phyloP scores from a whole-genome alignment of 2,329 filamentous ascomycete species.

The Xylariaceae sp. region DNA sequence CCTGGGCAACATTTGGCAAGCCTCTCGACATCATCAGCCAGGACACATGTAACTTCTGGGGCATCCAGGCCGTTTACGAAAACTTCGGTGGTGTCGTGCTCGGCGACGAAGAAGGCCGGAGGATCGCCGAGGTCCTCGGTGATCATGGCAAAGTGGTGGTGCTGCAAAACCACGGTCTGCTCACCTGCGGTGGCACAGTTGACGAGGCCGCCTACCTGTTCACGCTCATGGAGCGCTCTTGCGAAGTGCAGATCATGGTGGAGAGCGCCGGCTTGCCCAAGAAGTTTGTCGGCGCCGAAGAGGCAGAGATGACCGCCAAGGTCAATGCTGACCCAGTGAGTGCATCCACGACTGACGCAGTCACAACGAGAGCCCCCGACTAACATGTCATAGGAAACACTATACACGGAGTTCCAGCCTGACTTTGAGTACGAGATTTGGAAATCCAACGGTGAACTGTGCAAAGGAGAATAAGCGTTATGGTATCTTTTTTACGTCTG shows the following conservation, averaged over 20 bases:
- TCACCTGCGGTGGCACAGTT: conserved; percentile 56
- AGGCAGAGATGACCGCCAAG: too few relatives aligned
- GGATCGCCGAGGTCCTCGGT: conserved; percentile 52
- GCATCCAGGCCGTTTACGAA: conserved; percentile 51
- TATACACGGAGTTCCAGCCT: too few relatives aligned
- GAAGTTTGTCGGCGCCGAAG: conserved; percentile 8
- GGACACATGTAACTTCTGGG: conserved; percentile 51
- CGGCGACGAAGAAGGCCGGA: conserved; percentile 47
- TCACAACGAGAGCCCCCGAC: too few relatives aligned
- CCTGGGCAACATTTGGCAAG: conserved; percentile 53
- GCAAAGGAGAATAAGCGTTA: too few relatives aligned
- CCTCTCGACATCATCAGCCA: conserved; percentile 51
- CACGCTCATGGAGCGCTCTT: conserved; percentile 53
- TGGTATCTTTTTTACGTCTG: too few relatives aligned
- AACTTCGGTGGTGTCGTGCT: conserved; percentile 57
- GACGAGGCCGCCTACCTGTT: conserved; percentile 60
- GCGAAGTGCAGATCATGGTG: conserved; percentile 52
- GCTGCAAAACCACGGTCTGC: conserved; percentile 55
- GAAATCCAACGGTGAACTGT: too few relatives aligned
- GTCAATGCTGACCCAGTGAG: too few relatives aligned
- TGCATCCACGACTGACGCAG: too few relatives aligned
- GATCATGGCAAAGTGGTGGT: conserved; percentile 45
- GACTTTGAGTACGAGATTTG: too few relatives aligned
- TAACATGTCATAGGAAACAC: too few relatives aligned
- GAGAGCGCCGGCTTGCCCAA: conserved; percentile 42